A percentile compares a stretch with the other conserved stretches of the same genome.
phyloP scores from a whole-genome alignment of 2,329 filamentous ascomycete species.

The Alternaria tenuissima region DNA sequence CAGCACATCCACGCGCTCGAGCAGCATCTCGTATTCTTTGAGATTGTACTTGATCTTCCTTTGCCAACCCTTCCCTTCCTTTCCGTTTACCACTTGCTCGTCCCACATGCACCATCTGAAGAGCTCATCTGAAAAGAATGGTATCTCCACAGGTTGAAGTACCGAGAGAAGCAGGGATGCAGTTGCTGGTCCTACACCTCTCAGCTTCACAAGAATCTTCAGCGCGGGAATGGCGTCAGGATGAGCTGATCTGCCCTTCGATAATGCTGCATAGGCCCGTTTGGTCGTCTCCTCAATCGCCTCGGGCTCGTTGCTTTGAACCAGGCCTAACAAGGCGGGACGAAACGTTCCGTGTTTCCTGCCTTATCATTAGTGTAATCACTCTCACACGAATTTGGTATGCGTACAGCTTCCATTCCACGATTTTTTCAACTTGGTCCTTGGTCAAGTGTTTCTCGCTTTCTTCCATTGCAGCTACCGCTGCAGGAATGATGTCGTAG shows the following conservation, averaged over 20 bases:
- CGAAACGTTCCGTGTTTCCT: constrained; percentile 62
- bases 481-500: constrained; percentile 40
- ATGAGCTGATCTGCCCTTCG: background rate
- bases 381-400: background rate
- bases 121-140: constrained; percentile 84
- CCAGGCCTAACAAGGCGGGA: constrained; percentile 55
- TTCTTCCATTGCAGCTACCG: constrained; percentile 24
- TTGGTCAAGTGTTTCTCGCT: constrained; percentile 30
- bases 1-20: constrained; percentile 45
- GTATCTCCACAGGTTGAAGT: constrained; percentile 64
- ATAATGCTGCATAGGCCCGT: constrained; percentile 57
- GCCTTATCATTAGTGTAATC: background rate
- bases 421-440: constrained; percentile 43
- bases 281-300: constrained; percentile 60
- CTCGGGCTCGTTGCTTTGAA: constrained; percentile 66
- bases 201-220: constrained; percentile 66
- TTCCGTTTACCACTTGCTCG: constrained; percentile 37
- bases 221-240: constrained; percentile 52
- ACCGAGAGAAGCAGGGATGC: constrained; percentile 77
- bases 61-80: constrained; percentile 55
- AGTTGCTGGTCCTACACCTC: constrained; percentile 80
- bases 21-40: constrained; percentile 72
- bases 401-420: constrained; percentile 52
- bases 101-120: constrained; percentile 74
- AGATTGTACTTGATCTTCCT: constrained; percentile 71